Percentiles rank a stretch among this genome's conserved stretches.
These are phyloP conservation scores for Lentinus tigrinus DNA, from an alignment of 768 basidiomycete genomes.

Conservation along the genomic window DNA sequence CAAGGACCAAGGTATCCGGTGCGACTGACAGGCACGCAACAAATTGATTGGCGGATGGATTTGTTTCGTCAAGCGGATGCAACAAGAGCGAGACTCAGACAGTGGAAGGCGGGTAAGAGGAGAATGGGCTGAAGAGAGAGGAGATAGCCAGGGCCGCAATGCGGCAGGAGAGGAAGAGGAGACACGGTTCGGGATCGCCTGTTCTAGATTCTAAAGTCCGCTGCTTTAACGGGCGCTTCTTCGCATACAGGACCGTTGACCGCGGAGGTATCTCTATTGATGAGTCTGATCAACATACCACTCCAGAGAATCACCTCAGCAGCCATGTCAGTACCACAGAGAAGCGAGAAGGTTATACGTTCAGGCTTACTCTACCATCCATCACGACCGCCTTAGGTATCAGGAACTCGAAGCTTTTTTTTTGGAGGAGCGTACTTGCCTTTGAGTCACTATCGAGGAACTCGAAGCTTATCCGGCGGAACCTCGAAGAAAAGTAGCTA, in stretches of 20 bases:
- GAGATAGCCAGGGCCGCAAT: not conserved
- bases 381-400: too few relatives aligned
- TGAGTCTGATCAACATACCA: too few relatives aligned
- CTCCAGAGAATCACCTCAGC: too few relatives aligned
- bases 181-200: not conserved
- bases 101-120: not conserved
- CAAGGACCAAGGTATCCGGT: not conserved
- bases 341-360: too few relatives aligned
- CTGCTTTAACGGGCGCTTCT: slow-evolving; percentile 9
- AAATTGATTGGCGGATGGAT: not conserved
- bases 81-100: not conserved
- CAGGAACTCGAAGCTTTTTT: too few relatives aligned
- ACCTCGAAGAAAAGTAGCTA: too few relatives aligned
- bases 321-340: too few relatives aligned
- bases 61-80: not conserved
- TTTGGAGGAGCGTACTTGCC: too few relatives aligned
- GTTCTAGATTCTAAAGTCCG: not conserved
- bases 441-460: too few relatives aligned
- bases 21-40: not conserved
- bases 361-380: too few relatives aligned
- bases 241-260: not conserved
- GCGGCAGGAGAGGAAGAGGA: not conserved
- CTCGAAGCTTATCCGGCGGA: too few relatives aligned
- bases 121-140: not conserved
- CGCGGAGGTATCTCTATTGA: too few relatives aligned